Percentiles rank a stretch among this genome's conserved stretches.
Evolutionary conservation across 2,329 filamentous ascomycete species (phyloP).

Genomic region (Colletotrichum kahawae): DNA sequence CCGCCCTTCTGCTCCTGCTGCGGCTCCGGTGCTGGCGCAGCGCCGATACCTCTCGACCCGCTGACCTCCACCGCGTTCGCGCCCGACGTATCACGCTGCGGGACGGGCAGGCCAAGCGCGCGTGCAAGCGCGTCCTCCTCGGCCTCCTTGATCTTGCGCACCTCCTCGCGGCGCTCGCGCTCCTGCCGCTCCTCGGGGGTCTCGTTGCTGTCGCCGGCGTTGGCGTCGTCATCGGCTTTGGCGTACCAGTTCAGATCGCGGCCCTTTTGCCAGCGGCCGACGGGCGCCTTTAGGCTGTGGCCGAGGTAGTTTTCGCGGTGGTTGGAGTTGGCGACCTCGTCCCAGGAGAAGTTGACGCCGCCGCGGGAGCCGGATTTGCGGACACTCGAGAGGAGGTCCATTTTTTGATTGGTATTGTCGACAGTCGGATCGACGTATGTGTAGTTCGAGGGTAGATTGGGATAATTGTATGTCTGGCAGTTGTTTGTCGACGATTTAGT

Average conservation of each 20-base stretch:
- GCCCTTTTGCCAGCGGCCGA: slow-evolving; percentile 89
- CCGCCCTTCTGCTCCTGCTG: slow-evolving; percentile 22
- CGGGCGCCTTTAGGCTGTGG: slow-evolving; percentile 89
- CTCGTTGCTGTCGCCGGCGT: slow-evolving; percentile 57
- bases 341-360: slow-evolving; percentile 96
- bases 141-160: slow-evolving; percentile 83
- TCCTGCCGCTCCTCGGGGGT: slow-evolving; percentile 63
- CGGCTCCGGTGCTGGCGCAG: slow-evolving; percentile 25
- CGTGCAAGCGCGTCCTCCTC: slow-evolving; percentile 90
- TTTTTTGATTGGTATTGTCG: neutral
- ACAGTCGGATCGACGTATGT: neutral
- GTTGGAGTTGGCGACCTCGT: slow-evolving; percentile 83
- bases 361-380: slow-evolving; percentile 91
- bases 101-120: slow-evolving; percentile 80
- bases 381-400: slow-evolving; percentile 94
- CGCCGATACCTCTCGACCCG: slow-evolving; percentile 38
- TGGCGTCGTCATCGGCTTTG: slow-evolving; percentile 55
- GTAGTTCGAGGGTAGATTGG: neutral
- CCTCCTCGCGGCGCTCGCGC: slow-evolving; percentile 75
- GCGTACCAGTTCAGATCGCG: slow-evolving; percentile 71
- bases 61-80: slow-evolving; percentile 74
- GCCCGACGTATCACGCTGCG: slow-evolving; percentile 61
- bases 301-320: slow-evolving; percentile 92
- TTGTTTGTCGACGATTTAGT: neutral
- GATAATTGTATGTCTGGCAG: neutral